Base-by-base conservation (phyloP, 2,329 filamentous ascomycete species). In the Aspergillus proliferans region DNA sequence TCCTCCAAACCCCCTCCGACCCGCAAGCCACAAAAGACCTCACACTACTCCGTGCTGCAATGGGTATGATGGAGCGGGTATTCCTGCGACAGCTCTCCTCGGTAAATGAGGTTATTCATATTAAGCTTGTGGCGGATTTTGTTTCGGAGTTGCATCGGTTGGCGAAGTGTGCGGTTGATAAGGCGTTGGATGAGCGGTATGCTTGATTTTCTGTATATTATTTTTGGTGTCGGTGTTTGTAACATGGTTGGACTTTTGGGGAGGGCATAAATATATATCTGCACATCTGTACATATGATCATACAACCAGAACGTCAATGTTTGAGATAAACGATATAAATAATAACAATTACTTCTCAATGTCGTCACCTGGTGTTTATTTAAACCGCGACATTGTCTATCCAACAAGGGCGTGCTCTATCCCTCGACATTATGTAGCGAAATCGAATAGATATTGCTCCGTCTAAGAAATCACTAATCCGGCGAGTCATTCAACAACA, bases 1-100 rank as follows among this genome's bases (percentile, higher is more conserved):
- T 82, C 26, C 63, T 83, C 0, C 64, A 71, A 19, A 68, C 76
- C 26, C 79, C 80, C 0, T 62, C 72, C 0, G 64, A 75, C 22
- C 63, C 70, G 0, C 63, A 72, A 22, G 71, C 76, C 0, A 56
- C 65, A 1, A 60, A 68, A 3, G 79, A 82, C 48, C 56, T 81
- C 4, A 68, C 71, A 4, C 65, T 80, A 0, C 64, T 82, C 1
- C 63, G 63, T 2, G 64, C 66, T 12, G 69, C 74, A 0, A 70
- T 72, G 0, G 59, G 69, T 0, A 67, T 81, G 30, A 70, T 81
- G 38, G 67, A 69, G 24, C 67, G 65, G 4, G 56, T 60, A 6
- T 71, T 62, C 24, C 50, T 53, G 1, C 60, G 60, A 2, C 61
- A 64, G 39, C 43, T 61, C 9, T 58, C 52, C 3, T 65, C 67